phyloP scores from a whole-genome alignment of 2,329 filamentous ascomycete species.

The Alternaria incomplexa region DNA sequence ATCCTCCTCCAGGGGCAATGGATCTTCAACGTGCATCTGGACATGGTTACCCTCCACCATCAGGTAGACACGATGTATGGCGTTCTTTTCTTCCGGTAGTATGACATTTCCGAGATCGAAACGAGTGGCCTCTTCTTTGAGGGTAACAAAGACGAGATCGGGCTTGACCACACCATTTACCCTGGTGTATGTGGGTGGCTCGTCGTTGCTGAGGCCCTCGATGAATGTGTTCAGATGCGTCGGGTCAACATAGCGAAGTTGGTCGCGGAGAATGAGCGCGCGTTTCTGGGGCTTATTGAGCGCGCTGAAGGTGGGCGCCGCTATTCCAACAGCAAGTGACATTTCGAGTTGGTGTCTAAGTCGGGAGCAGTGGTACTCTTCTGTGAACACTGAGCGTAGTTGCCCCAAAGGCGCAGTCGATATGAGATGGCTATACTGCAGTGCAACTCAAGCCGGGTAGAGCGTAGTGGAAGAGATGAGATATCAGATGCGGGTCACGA shows the following conservation, averaged over 20 bases:
- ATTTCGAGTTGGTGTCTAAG: neutral
- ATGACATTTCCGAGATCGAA: constrained; percentile 42
- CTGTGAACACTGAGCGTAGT: neutral
- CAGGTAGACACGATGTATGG: constrained; percentile 18
- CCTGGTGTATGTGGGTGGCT: constrained; percentile 37
- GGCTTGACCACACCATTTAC: constrained; percentile 30
- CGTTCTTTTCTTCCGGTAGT: constrained; percentile 23
- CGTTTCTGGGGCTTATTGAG: constrained; percentile 39
- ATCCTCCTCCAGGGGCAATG: constrained; percentile 23
- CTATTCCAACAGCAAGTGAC: constrained; percentile 11
- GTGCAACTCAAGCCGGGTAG: neutral
- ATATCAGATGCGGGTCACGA: neutral
- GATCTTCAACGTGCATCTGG: constrained; percentile 26
- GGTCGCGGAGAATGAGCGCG: constrained; percentile 32
- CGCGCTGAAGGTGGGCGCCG: constrained; percentile 20
- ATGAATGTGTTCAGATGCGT: constrained; percentile 38
- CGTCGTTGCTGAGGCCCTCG: constrained; percentile 27
- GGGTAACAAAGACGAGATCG: constrained; percentile 23
- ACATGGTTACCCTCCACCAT: constrained; percentile 24
- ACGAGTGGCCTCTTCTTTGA: constrained; percentile 26
- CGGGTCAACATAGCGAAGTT: constrained; percentile 31
- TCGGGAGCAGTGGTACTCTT: neutral
- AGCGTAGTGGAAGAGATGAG: neutral
- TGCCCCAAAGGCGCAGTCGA: neutral
- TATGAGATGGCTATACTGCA: neutral